Evolutionary conservation across 805 yeast genomes (phyloP).

Genomic region (Wickerhamomyces canadensis): DNA sequence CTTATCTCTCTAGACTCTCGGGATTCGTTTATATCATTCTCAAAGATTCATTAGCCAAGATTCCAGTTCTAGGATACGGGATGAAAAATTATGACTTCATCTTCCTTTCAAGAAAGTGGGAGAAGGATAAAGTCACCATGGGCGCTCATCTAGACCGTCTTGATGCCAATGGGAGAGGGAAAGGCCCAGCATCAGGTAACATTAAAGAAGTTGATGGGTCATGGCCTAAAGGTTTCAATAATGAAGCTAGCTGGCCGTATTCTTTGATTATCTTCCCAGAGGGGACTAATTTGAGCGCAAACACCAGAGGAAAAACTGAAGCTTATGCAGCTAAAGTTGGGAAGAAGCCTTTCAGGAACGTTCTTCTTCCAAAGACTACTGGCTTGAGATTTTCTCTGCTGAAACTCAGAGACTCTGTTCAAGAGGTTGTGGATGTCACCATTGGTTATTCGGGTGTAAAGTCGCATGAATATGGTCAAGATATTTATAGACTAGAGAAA

Average conservation of each 20-base stretch:
- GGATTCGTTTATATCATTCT: conserved; percentile 67
- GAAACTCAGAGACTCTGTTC: conserved; percentile 46
- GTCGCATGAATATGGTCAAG: conserved; percentile 68
- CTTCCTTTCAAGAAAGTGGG: conserved; percentile 84
- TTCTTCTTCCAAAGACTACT: conserved; percentile 75
- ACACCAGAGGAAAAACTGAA: conserved; percentile 54
- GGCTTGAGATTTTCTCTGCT: conserved; percentile 69
- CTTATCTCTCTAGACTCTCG: conserved; percentile 61
- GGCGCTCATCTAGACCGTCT: conserved; percentile 47
- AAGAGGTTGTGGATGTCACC: conserved; percentile 73
- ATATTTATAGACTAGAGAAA: conserved; percentile 56
- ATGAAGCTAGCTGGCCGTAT: conserved; percentile 46
- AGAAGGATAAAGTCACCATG: conserved; percentile 57
- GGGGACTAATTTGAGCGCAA: conserved; percentile 78
- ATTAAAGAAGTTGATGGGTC: conserved; percentile 23
- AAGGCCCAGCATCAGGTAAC: conserved; percentile 44
- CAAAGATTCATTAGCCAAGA: conserved; percentile 61
- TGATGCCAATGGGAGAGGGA: conserved; percentile 57
- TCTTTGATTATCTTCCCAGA: conserved; percentile 85
- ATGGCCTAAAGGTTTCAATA: conserved; percentile 18
- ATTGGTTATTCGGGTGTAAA: conserved; percentile 73
- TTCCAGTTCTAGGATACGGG: conserved; percentile 83
- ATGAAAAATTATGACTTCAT: conserved; percentile 76
- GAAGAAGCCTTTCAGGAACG: conserved; percentile 48
- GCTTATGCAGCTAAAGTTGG: conserved; percentile 50